Evolutionary conservation across 805 yeast species (phyloP).

Genomic region (Jamesozyma jinghongensis): DNA sequence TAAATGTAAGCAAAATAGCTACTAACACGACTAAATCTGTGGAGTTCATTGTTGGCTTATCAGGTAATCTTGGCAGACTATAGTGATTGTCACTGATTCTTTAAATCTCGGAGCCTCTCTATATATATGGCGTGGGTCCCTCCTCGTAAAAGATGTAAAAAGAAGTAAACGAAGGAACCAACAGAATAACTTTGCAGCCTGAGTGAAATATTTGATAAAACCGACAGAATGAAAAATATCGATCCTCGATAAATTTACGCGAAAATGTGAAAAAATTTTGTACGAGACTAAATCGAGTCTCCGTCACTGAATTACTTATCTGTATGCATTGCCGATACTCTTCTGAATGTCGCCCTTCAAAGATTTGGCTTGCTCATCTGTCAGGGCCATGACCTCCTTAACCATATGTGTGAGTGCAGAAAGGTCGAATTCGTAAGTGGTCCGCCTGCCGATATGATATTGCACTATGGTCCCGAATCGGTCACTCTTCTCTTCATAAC

Average conservation of each 20-base stretch:
- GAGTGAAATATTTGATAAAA: background rate
- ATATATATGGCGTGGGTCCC: too few relatives aligned
- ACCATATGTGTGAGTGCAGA: constrained; percentile 16
- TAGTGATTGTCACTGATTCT: too few relatives aligned
- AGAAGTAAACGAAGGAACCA: background rate
- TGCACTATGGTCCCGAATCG: constrained; percentile 14
- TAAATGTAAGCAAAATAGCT: constrained; percentile 15
- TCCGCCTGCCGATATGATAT: constrained; percentile 24
- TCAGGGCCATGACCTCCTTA: constrained; percentile 14
- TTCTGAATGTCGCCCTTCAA: constrained; percentile 15
- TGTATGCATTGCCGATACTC: constrained; percentile 23
- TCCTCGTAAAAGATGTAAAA: too few relatives aligned
- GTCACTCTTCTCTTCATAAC: constrained; percentile 20
- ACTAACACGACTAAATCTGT: constrained; percentile 62
- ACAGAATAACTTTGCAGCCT: background rate
- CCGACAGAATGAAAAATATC: too few relatives aligned
- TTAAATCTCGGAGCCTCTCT: too few relatives aligned
- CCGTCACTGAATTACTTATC: too few relatives aligned
- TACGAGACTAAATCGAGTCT: too few relatives aligned
- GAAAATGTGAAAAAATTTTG: too few relatives aligned
- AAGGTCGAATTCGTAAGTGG: constrained; percentile 21
- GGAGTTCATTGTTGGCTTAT: constrained; percentile 60
- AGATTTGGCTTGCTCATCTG: constrained; percentile 9
- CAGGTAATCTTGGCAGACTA: too few relatives aligned
- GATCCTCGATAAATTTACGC: too few relatives aligned